Evolutionary conservation across 495 filamentous ascomycete species (phyloP).

Genomic region (Tuber magnatum): DNA sequence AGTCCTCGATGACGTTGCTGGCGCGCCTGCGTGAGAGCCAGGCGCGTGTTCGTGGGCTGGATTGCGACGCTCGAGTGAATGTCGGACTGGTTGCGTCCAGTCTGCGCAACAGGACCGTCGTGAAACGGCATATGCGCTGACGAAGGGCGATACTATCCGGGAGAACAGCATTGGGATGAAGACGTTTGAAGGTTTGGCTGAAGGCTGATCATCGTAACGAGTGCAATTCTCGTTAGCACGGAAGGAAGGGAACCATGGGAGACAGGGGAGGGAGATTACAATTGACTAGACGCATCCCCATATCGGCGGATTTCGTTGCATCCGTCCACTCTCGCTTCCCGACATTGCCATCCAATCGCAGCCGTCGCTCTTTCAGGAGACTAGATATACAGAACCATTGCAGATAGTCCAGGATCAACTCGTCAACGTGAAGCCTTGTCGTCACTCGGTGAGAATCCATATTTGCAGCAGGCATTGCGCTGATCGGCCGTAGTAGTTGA

Average conservation of each 20-base stretch:
- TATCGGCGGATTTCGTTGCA: slow-evolving; percentile 34
- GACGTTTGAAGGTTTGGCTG: slow-evolving; percentile 30
- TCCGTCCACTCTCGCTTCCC: slow-evolving; percentile 31
- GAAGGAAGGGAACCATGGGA: background rate
- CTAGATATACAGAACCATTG: slow-evolving; percentile 36
- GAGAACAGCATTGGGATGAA: slow-evolving; percentile 29
- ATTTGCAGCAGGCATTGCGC: background rate
- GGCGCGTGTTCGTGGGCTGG: slow-evolving; percentile 21
- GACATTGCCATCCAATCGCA: slow-evolving; percentile 25
- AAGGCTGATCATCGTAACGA: slow-evolving; percentile 22
- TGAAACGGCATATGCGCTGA: slow-evolving; percentile 36
- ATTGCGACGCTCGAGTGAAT: slow-evolving; percentile 10
- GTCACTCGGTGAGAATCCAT: background rate
- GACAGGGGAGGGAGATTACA: slow-evolving; percentile 18
- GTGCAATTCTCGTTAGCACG: background rate
- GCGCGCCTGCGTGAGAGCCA: slow-evolving; percentile 34
- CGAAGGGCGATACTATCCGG: slow-evolving; percentile 31
- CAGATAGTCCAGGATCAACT: slow-evolving; percentile 38
- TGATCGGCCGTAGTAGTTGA: background rate
- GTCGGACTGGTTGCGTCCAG: slow-evolving; percentile 32
- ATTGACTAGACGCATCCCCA: slow-evolving; percentile 35
- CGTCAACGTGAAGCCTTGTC: slow-evolving; percentile 34
- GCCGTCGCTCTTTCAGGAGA: slow-evolving; percentile 28
- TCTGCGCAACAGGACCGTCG: slow-evolving; percentile 31
- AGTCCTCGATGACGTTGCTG: slow-evolving; percentile 11